Percentiles rank a stretch among this genome's conserved stretches.
Conservation (phyloP, 1,139 yeast genomes). For the Williopsis jadinii region DNA sequence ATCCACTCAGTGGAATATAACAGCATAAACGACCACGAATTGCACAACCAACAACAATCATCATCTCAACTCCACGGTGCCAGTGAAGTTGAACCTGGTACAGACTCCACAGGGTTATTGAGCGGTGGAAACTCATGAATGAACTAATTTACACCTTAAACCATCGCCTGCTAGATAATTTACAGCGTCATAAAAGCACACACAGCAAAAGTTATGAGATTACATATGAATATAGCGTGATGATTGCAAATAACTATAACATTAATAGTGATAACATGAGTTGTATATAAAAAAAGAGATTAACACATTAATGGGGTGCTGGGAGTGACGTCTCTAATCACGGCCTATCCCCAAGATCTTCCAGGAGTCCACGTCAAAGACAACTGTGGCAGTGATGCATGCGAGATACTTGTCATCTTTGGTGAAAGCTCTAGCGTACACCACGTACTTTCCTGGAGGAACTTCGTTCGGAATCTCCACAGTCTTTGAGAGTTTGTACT, state of each 20-base stretch:
- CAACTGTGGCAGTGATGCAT: conserved; percentile 77
- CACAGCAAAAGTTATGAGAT: too few relatives aligned
- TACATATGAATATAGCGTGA: too few relatives aligned
- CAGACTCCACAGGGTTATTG: conserved; percentile 1
- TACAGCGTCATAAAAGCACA: too few relatives aligned
- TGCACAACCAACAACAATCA: neutral
- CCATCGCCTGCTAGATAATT: too few relatives aligned
- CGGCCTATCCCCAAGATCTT: conserved; percentile 13
- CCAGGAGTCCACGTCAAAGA: conserved; percentile 38
- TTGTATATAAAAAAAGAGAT: too few relatives aligned
- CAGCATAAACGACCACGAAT: conserved; percentile 5
- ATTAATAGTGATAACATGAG: too few relatives aligned
- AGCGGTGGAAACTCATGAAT: neutral
- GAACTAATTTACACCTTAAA: too few relatives aligned
- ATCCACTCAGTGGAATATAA: conserved; percentile 6
- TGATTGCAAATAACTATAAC: too few relatives aligned
- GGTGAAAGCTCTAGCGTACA: conserved; percentile 84
- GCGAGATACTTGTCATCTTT: conserved; percentile 73
- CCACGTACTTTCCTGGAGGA: conserved; percentile 89
- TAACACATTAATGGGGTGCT: too few relatives aligned
- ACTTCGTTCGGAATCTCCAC: conserved; percentile 89
- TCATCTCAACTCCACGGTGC: too few relatives aligned
- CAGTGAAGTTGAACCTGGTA: too few relatives aligned
- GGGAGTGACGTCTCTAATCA: too few relatives aligned
- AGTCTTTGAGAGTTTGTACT: conserved; percentile 53